These are phyloP conservation scores for Dryas integrifolia DNA, from an alignment of 331 rosid species.

Conservation along the genomic window DNA sequence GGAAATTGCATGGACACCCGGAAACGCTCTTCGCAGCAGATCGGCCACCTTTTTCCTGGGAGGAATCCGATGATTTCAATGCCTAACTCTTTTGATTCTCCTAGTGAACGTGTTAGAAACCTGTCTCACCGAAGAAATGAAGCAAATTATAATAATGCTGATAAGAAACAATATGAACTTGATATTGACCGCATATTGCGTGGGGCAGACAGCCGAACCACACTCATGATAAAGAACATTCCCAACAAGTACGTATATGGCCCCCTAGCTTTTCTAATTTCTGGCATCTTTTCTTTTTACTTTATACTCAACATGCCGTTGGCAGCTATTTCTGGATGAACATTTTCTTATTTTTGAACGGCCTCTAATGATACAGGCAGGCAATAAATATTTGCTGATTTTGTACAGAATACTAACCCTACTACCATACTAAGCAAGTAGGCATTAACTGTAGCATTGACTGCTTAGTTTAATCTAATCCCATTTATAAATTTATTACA, in stretches of 20 bases:
- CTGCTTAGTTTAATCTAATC: not conserved
- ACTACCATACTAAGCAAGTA: not conserved
- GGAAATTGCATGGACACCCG: conserved; percentile 56
- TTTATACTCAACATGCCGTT: not conserved
- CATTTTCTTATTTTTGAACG: not conserved
- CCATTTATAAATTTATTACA: not conserved
- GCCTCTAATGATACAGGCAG: too few relatives aligned
- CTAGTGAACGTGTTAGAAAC: conserved; percentile 62
- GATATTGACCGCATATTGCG: conserved; percentile 63
- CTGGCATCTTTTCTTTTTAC: not conserved
- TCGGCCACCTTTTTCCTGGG: conserved; percentile 59
- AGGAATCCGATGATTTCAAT: conserved; percentile 58
- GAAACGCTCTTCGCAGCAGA: conserved; percentile 64
- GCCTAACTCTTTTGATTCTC: conserved; percentile 59
- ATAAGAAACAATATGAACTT: conserved; percentile 74
- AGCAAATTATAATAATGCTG: conserved; percentile 52
- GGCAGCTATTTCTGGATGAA: not conserved
- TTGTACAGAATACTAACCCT: too few relatives aligned
- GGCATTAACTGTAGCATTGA: not conserved
- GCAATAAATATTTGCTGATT: too few relatives aligned
- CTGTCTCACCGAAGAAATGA: conserved; percentile 71
- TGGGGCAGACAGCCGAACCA: conserved; percentile 76
- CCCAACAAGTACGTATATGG: conserved; percentile 68
- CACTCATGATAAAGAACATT: conserved; percentile 83
- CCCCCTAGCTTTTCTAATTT: conserved; percentile 3